Evolutionary conservation across 2,329 filamentous ascomycete genomes (phyloP).

Genomic region (Aspergillus tanneri): DNA sequence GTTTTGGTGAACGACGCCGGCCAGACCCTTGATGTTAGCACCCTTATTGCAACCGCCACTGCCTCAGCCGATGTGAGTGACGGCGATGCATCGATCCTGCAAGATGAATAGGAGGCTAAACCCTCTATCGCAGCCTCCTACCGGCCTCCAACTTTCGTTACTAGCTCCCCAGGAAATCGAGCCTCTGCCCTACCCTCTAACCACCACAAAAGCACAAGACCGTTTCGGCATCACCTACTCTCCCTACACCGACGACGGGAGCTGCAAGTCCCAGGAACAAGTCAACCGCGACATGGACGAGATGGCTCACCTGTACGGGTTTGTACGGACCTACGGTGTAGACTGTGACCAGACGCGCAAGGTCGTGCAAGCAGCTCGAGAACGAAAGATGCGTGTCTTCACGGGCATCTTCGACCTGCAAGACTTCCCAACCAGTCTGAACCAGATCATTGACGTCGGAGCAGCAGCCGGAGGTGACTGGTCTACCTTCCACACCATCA

Average conservation of each 20-base stretch:
- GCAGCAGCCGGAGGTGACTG: slow-evolving; percentile 66
- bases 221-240: slow-evolving; percentile 57
- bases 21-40: slow-evolving; percentile 48
- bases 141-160: neutral
- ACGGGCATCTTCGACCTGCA: slow-evolving; percentile 69
- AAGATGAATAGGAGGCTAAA: neutral
- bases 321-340: slow-evolving; percentile 75
- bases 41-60: slow-evolving; percentile 14
- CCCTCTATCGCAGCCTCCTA: neutral
- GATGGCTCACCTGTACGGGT: slow-evolving; percentile 55
- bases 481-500: slow-evolving; percentile 67
- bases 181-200: neutral
- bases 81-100: neutral
- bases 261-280: slow-evolving; percentile 66
- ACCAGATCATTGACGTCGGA: slow-evolving; percentile 59
- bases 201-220: slow-evolving; percentile 8
- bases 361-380: slow-evolving; percentile 62
- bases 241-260: slow-evolving; percentile 55
- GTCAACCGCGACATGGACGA: slow-evolving; percentile 63
- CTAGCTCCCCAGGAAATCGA: neutral
- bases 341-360: slow-evolving; percentile 72
- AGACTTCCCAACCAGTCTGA: slow-evolving; percentile 57
- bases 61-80: slow-evolving; percentile 15
- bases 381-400: slow-evolving; percentile 69
- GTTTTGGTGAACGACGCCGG: slow-evolving; percentile 62